A percentile compares a stretch with the other conserved stretches of the same genome.
Conservation (phyloP, 305 asterid genomes). For the Euphrasia arctica region DNA sequence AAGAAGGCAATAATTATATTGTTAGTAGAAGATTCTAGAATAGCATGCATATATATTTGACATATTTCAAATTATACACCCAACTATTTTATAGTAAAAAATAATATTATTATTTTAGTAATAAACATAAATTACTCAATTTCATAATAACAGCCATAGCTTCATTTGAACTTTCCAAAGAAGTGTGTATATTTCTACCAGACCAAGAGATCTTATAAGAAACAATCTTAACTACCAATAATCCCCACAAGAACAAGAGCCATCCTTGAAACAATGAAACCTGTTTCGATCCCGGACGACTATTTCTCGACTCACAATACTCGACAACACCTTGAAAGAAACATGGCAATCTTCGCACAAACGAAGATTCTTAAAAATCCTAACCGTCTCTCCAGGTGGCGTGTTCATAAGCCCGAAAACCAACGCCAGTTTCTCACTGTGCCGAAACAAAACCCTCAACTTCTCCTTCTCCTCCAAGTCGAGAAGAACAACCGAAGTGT, state of each 20-base stretch:
- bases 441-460: slow-evolving; percentile 43
- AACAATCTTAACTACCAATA: neutral
- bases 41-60: no score
- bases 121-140: no score
- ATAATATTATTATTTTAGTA: neutral
- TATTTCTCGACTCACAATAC: slow-evolving; percentile 37
- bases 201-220: no score
- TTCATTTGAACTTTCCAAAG: no score
- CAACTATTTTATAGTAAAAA: no score
- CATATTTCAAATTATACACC: no score
- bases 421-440: slow-evolving; percentile 56
- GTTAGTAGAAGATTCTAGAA: no score
- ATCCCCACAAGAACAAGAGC: slow-evolving; percentile 46
- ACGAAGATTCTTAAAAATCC: slow-evolving; percentile 56
- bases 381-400: slow-evolving; percentile 42
- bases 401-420: slow-evolving; percentile 43
- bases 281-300: slow-evolving; percentile 52
- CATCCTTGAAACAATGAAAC: slow-evolving; percentile 44
- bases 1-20: no score
- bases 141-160: no score
- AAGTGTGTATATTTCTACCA: no score
- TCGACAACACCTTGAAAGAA: slow-evolving; percentile 48
- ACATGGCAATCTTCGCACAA: slow-evolving; percentile 62
- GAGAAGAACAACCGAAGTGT: slow-evolving; percentile 45
- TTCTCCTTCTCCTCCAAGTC: slow-evolving; percentile 51